These are phyloP conservation scores for Aureobasidium sp. DNA, from an alignment of 2,329 filamentous ascomycete species.

Conservation along the genomic window DNA sequence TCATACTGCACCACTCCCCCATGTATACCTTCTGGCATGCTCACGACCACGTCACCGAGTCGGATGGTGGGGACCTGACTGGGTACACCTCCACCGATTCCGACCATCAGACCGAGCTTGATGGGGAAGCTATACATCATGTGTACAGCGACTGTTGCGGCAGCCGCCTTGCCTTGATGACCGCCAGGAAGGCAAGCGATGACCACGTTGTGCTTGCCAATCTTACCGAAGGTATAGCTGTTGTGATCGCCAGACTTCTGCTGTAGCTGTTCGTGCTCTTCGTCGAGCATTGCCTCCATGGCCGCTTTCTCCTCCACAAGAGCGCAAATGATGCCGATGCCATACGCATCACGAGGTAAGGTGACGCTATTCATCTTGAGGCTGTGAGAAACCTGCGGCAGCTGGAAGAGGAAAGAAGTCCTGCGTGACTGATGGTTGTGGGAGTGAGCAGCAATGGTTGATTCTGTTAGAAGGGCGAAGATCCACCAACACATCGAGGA, in stretches of 20 bases:
- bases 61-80: constrained; percentile 19
- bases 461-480: background rate
- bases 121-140: constrained; percentile 18
- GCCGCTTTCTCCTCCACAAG: constrained; percentile 22
- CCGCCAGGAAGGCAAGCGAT: constrained; percentile 23
- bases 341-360: constrained; percentile 3
- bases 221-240: constrained; percentile 26
- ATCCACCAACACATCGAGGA: background rate
- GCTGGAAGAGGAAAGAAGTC: background rate
- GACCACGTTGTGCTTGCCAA: constrained; percentile 31
- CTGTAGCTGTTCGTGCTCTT: background rate
- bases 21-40: constrained; percentile 17
- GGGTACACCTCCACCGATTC: constrained; percentile 24
- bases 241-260: constrained; percentile 20
- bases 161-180: constrained; percentile 20
- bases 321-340: constrained; percentile 24
- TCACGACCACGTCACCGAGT: constrained; percentile 26
- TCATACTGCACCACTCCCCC: constrained; percentile 26
- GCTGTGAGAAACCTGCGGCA: background rate
- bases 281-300: constrained; percentile 14
- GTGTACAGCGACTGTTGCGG: constrained; percentile 21
- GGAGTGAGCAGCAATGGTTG: background rate
- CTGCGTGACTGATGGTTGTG: background rate
- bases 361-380: background rate
- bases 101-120: constrained; percentile 22